These are phyloP conservation scores for Dryas alaskensis DNA, from an alignment of 306 rosid species.

Conservation along the genomic window DNA sequence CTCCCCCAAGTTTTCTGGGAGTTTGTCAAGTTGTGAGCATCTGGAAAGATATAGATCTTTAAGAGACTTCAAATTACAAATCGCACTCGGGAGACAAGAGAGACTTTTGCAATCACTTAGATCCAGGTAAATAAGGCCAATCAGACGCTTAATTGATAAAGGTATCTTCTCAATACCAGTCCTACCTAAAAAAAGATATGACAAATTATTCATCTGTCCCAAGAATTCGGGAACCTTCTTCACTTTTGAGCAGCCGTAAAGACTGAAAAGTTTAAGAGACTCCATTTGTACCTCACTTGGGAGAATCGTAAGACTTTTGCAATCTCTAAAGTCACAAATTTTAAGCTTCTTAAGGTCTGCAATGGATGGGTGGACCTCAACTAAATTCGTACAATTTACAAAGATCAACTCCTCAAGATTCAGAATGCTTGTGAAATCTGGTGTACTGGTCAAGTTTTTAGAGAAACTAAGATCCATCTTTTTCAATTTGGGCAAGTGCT, in stretches of 20 bases:
- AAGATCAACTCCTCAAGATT: conserved; percentile 8
- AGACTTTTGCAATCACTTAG: conserved; percentile 1
- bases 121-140: neutral
- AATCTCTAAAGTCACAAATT: neutral
- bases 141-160: neutral
- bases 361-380: conserved; percentile 27
- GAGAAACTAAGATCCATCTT: conserved; percentile 3
- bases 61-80: conserved; percentile 3
- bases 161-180: conserved; percentile 14
- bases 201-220: neutral
- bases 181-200: neutral
- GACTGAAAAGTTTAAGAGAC: neutral
- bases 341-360: neutral
- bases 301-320: conserved; percentile 7
- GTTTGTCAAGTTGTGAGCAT: conserved; percentile 1
- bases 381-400: neutral
- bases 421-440: conserved; percentile 11
- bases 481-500: conserved; percentile 16
- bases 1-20: conserved; percentile 3
- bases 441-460: conserved; percentile 14
- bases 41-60: neutral
- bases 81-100: neutral
- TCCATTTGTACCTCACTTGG: neutral
- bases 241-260: neutral
- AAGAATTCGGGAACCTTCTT: conserved; percentile 13